These are phyloP conservation scores for Leptomonas seymouri DNA, from an alignment of 208 protist genomes.

Conservation along the genomic window DNA sequence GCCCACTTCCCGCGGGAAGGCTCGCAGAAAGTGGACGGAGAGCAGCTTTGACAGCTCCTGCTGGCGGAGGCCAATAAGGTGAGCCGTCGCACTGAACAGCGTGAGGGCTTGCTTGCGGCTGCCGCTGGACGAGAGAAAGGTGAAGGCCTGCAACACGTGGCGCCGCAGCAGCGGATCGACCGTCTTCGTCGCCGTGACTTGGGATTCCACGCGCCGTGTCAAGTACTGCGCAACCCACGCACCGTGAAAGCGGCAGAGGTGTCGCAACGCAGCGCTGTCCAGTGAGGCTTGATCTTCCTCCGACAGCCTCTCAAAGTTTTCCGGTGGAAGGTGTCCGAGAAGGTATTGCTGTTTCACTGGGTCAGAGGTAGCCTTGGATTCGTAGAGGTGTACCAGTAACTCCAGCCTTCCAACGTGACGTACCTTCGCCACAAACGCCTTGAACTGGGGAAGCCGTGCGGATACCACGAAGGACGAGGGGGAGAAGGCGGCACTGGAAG, in stretches of 20 bases:
- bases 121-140: constrained; percentile 5
- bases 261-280: background rate
- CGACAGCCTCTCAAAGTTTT: constrained; percentile 12
- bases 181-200: background rate
- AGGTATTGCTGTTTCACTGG: constrained; percentile 14
- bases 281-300: constrained; percentile 15
- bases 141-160: constrained; percentile 10
- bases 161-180: constrained; percentile 3
- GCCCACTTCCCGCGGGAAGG: constrained; percentile 19
- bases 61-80: background rate
- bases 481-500: background rate
- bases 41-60: background rate
- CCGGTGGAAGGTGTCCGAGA: constrained; percentile 3
- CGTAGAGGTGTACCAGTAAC: constrained; percentile 15
- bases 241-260: constrained; percentile 11
- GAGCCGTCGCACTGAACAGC: constrained; percentile 19
- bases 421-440: constrained; percentile 1
- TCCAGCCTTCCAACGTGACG: background rate
- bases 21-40: constrained; percentile 4
- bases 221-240: constrained; percentile 9
- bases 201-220: constrained; percentile 1
- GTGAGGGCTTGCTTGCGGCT: background rate
- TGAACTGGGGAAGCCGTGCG: constrained; percentile 8
- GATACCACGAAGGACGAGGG: background rate
- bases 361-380: background rate